These are phyloP conservation scores for Cyathus pygmaeus DNA, from an alignment of 1,284 basidiomycete genomes.

Conservation along the genomic window DNA sequence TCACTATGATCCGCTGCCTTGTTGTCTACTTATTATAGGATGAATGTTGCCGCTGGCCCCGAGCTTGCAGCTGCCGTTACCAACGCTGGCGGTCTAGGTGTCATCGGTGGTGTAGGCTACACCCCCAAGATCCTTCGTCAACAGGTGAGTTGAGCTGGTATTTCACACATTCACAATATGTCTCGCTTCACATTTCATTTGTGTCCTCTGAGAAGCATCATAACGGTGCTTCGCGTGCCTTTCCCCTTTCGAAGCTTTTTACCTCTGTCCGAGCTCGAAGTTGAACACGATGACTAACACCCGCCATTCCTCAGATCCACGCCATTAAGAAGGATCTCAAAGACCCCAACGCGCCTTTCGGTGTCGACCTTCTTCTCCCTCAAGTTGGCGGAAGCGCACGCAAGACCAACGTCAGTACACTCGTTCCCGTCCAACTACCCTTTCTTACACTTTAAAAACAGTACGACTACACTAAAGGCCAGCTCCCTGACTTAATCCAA, in stretches of 20 bases:
- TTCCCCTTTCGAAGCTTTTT: neutral
- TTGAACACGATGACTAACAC: constrained; percentile 4
- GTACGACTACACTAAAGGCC: constrained; percentile 86
- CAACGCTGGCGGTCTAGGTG: constrained; percentile 88
- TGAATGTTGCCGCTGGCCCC: constrained; percentile 90
- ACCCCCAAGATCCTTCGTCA: constrained; percentile 78
- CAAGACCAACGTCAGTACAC: constrained; percentile 79
- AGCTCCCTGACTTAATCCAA: constrained; percentile 81
- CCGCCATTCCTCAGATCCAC: constrained; percentile 62
- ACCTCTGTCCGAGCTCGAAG: neutral
- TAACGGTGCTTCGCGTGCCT: neutral
- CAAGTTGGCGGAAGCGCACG: constrained; percentile 84
- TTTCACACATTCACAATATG: neutral
- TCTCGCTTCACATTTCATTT: neutral
- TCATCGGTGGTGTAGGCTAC: constrained; percentile 87
- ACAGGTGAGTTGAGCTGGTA: constrained; percentile 58
- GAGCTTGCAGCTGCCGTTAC: constrained; percentile 89
- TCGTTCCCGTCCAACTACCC: neutral
- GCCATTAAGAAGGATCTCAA: constrained; percentile 76
- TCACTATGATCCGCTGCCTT: constrained; percentile 4
- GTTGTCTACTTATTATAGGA: constrained; percentile 53
- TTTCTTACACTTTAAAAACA: constrained; percentile 28
- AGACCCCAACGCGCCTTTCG: constrained; percentile 82
- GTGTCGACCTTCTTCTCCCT: constrained; percentile 87
- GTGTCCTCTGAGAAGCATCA: neutral